A percentile compares a stretch with the other conserved stretches of the same genome.
Conservation (phyloP, 805 yeast species). For the Saccharomycopsis sp. region DNA sequence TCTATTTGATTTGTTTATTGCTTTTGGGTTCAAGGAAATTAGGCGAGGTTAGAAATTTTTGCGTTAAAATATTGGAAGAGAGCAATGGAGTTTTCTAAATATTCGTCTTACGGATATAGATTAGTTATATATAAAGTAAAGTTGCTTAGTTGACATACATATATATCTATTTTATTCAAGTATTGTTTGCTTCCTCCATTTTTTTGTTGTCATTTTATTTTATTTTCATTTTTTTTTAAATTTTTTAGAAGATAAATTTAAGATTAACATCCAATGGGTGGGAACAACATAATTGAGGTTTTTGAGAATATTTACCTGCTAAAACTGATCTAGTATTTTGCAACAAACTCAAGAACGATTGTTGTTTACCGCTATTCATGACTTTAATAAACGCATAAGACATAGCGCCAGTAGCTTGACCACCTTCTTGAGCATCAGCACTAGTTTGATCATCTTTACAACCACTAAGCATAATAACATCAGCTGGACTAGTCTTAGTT, state of each 20-base stretch:
- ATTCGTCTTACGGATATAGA: no score
- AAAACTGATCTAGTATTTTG: slow-evolving; percentile 56
- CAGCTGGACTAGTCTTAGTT: slow-evolving; percentile 57
- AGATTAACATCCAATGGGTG: slow-evolving; percentile 58
- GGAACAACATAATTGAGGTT: slow-evolving; percentile 62
- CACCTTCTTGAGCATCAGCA: slow-evolving; percentile 62
- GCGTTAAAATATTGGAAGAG: slow-evolving; percentile 6
- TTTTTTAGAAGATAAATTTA: slow-evolving; percentile 33
- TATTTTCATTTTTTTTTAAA: neutral
- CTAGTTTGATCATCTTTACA: slow-evolving; percentile 57
- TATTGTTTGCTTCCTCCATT: no score
- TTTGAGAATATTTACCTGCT: slow-evolving; percentile 55
- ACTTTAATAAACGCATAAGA: slow-evolving; percentile 62
- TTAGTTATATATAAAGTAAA: no score
- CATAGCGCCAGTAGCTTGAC: slow-evolving; percentile 69
- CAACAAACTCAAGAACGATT: slow-evolving; percentile 52
- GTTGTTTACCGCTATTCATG: slow-evolving; percentile 45
- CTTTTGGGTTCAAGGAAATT: slow-evolving; percentile 3
- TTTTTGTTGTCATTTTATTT: neutral
- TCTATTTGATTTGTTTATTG: slow-evolving; percentile 7
- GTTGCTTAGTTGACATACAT: no score
- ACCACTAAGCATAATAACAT: slow-evolving; percentile 58
- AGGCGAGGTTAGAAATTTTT: slow-evolving; percentile 9
- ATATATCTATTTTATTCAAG: no score
- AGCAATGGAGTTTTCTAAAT: slow-evolving; percentile 16